These are phyloP conservation scores for Penicillium coffeae DNA, from an alignment of 495 filamentous ascomycete species.

Conservation along the genomic window DNA sequence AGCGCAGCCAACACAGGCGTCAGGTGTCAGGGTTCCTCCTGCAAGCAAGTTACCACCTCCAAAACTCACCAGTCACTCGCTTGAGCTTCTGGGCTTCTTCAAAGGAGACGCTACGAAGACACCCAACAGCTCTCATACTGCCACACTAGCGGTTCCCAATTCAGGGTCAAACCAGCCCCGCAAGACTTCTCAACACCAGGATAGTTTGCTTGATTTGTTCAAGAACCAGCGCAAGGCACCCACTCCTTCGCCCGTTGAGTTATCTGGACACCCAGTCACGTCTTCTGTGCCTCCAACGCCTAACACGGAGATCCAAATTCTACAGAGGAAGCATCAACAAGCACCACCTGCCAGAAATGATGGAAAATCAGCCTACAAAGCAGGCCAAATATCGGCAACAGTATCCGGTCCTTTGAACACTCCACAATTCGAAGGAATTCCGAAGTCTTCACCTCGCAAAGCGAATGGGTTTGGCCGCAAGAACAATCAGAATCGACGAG, in stretches of 20 bases:
- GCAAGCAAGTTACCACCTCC: conserved; percentile 57
- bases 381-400: conserved; percentile 39
- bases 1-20: conserved; percentile 32
- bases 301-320: conserved; percentile 29
- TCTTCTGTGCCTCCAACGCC: conserved; percentile 1
- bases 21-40: conserved; percentile 48
- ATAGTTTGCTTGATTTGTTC: conserved; percentile 35
- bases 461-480: conserved; percentile 22
- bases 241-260: conserved; percentile 29
- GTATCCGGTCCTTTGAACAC: conserved; percentile 47
- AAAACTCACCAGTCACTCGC: conserved; percentile 60
- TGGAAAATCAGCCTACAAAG: conserved; percentile 7
- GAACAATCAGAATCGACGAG: conserved; percentile 16
- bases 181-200: conserved; percentile 39
- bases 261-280: conserved; percentile 30
- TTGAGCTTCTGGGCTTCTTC: conserved; percentile 62
- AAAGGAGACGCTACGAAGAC: conserved; percentile 44
- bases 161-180: conserved; percentile 13
- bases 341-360: conserved; percentile 13
- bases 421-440: conserved; percentile 44
- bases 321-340: conserved; percentile 31
- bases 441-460: conserved; percentile 23
- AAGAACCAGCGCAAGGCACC: conserved; percentile 23
- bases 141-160: conserved; percentile 24
- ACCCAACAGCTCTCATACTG: conserved; percentile 28